Evolutionary conservation across 2,329 filamentous ascomycete species (phyloP), one percentile per base, ranked within the genome.

Genomic region (Penicillium sp.): DNA sequence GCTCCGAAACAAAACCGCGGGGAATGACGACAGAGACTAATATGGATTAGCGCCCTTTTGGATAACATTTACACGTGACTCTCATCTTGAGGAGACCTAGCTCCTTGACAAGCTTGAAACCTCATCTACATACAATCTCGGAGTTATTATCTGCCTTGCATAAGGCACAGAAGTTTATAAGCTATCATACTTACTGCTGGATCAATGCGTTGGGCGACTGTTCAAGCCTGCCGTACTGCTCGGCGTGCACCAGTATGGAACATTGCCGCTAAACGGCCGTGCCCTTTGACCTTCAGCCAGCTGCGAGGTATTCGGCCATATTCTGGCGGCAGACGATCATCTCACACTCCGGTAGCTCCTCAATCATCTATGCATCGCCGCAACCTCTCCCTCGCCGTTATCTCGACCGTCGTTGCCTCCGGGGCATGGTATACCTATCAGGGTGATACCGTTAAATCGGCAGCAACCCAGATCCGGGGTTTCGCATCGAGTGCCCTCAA

Each of bases 381-480:
- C 37, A 80, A 77, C 49, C 74, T 81, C 59, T 80, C 79, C 25
- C 65, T 81, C 41, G 78, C 78, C 48, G 73, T 80, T 55, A 75
- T 80, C 27, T 80, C 78, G 48, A 76, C 77, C 29, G 69, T 79
- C 6, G 77, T 81, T 43, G 79, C 78, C 21, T 78, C 78, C 21
- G 77, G 78, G 40, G 78, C 79, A 50, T 81, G 78, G 76, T 81
- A 80, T 66, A 75, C 76, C 40, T 81, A 80, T 66, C 77, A 77
- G 60, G 75, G 76, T 41, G 69, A 71, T 61, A 70, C 33, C 57
- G 67, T 54, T 54, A 72, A 53, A 58, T 70, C 63, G 23, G 54
- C 65, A 49, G 65, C 62, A 57, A 63, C 60, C 19, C 64, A 67
- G 54, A 56, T 67, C 53, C 60, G 65, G 43, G 61, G 60, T 40